These are phyloP conservation scores for Fusarium falciforme DNA, from an alignment of 2,329 filamentous ascomycete genomes.

Conservation along the genomic window DNA sequence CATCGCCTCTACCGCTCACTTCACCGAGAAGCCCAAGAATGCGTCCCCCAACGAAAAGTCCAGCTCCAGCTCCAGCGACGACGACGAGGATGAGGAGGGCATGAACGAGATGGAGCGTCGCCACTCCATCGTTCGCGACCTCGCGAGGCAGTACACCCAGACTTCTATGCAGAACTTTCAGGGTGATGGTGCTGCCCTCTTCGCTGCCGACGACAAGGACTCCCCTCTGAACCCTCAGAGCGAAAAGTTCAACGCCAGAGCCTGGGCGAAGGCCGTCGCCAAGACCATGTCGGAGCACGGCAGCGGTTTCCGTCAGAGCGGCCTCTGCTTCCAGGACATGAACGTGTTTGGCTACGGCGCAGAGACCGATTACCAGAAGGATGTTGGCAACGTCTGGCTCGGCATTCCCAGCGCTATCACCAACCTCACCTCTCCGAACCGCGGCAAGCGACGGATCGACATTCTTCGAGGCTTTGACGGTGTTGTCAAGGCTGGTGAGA, in stretches of 20 bases:
- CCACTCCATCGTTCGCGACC: conserved; percentile 36
- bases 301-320: conserved; percentile 42
- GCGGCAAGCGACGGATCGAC: conserved; percentile 36
- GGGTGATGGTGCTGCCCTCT: conserved; percentile 29
- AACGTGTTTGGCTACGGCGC: conserved; percentile 59
- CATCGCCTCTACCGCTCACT: neutral
- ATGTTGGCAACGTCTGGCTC: conserved; percentile 51
- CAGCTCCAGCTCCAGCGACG: conserved; percentile 7
- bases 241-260: conserved; percentile 61
- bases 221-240: conserved; percentile 62
- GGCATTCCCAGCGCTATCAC: conserved; percentile 30
- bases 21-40: conserved; percentile 21
- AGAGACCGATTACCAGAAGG: conserved; percentile 61
- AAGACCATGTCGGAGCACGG: conserved; percentile 42
- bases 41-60: neutral
- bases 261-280: conserved; percentile 48
- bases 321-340: conserved; percentile 58
- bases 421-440: neutral
- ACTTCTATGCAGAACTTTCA: conserved; percentile 22
- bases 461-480: conserved; percentile 74
- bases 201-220: conserved; percentile 34
- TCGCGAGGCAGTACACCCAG: conserved; percentile 31
- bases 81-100: neutral
- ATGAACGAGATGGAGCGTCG: conserved; percentile 31
- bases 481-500: conserved; percentile 73